Percentiles rank a stretch among this genome's conserved stretches.
Evolutionary conservation across 1,139 yeast species (phyloP).

Genomic region (Zygotorulaspora mrakii): DNA sequence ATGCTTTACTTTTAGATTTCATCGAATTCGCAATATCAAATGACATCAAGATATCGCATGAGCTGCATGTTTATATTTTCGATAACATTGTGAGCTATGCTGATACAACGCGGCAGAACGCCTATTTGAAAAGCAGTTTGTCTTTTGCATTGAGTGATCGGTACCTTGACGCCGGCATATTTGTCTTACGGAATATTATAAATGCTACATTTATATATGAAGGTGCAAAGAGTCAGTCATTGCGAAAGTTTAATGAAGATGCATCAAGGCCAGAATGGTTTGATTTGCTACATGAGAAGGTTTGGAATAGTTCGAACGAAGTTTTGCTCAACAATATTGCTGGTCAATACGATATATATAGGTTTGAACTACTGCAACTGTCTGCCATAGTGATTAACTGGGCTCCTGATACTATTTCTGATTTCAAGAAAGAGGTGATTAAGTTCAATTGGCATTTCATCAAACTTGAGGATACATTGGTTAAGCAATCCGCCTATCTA

Average conservation of each 20-base stretch:
- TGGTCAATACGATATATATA: conserved; percentile 69
- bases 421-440: conserved; percentile 79
- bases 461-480: conserved; percentile 80
- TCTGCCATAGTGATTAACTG: conserved; percentile 73
- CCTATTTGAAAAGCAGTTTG: conserved; percentile 52
- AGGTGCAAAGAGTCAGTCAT: conserved; percentile 48
- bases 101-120: conserved; percentile 47
- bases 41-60: conserved; percentile 39
- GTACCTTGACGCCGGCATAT: conserved; percentile 55
- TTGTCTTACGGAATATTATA: conserved; percentile 58
- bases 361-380: conserved; percentile 76
- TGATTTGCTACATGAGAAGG: conserved; percentile 51
- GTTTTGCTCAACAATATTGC: conserved; percentile 51
- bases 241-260: conserved; percentile 48
- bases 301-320: conserved; percentile 69
- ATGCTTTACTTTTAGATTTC: conserved; percentile 46
- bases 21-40: conserved; percentile 32
- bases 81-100: conserved; percentile 51
- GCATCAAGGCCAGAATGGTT: conserved; percentile 55
- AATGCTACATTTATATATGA: conserved; percentile 66
- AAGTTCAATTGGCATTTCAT: conserved; percentile 94
- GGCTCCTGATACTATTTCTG: conserved; percentile 58
- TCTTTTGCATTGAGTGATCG: conserved; percentile 46
- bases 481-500: conserved; percentile 91
- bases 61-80: conserved; percentile 57